Evolutionary conservation across 164 flowering plant species (phyloP), one percentile per base, ranked within the genome.

Genomic region (Liquidambar formosana): DNA sequence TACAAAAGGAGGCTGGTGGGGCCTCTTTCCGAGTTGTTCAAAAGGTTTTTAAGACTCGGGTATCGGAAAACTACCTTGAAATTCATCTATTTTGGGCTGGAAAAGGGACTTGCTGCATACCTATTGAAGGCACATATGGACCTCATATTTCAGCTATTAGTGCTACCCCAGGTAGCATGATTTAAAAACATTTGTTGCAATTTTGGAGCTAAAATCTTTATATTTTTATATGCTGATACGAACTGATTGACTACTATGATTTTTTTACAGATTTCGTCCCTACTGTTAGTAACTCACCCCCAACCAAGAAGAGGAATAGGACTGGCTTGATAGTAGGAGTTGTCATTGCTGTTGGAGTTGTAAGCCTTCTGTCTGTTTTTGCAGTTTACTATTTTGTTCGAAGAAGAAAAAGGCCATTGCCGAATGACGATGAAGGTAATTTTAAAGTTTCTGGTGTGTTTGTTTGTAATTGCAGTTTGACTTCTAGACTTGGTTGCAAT

Each of bases 51-150:
- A 82, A 57, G 11, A 83, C 71, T 56, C 52, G 15, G 43, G 97
- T 95, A 63, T 63, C 85, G 6, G 82, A 85, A 60, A 92, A 90
- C 61, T 78, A 79, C 71, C 79, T 94, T 33, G 99, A 94, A 65
- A 78, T 94, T 44, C 97, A 92, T 82, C 84, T 94, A 15, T 89
- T 89, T 69, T 94, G 99, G 99, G 93, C 94, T 79, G 99, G 97
- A 61, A 94, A 92, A 67, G 97, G 99, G 61, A 91, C 97, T 38
- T 92, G 97, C 65, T 94, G 97, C 77, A 79, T 89, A 51, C 99
- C 99, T 69, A 6, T 0, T 13, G 86, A 73, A 73, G 97, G 94
- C 28, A 61, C 77, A 11, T 95, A 88, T 79, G 99, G 99, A 64
- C 97, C 99, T 61, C 75, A 78, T 12, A 85, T 95, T 67, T 91